Base-by-base conservation (phyloP, 441 rosid genomes). In the Adansonia grandidieri region DNA sequence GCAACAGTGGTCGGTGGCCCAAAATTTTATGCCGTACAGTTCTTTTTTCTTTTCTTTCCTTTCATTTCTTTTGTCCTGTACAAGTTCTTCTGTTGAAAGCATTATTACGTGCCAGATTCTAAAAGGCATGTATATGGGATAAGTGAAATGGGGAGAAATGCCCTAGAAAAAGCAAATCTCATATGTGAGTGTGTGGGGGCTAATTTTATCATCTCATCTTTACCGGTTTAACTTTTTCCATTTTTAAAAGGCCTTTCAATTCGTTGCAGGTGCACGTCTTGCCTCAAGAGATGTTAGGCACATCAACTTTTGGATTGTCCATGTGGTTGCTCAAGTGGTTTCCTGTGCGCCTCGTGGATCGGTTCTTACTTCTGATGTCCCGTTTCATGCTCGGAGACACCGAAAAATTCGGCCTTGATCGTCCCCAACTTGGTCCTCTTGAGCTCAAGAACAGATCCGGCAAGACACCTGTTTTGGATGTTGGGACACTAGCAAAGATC, bases 271-370 rank as follows among this genome's bases (percentile, higher is more conserved):
- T 94, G 84, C 98, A 94, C 86, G 89, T 94, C 76, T 84, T 94
- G 85, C 98, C 97, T 11, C 98, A 87, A 79, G 90, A 92, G 88
- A 90, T 94, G 89, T 84, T 92, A 3, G 96, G 97, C 9, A 75
- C 71, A 67, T 92, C 98, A 51, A 94, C 96, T 77, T 94, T 94
- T 69, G 96, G 91, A 7, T 48, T 94, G 58, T 83, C 94, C 65
- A 89, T 89, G 87, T 87, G 88, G 84, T 72, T 94, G 67, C 93
- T 91, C 77, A 87, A 91, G 84, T 92, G 94, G 97, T 74, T 94
- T 42, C 94, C 96, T 6, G 50, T 86, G 56, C 80, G 83, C 65
- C 81, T 91, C 1, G 96, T 91, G 56, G 98, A 94, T 74, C 83
- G 77, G 22, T 83, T 91, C 76, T 85, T 94, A 64, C 88, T 94